These are phyloP conservation scores for Sporothrix brasiliensis DNA, from an alignment of 2,329 filamentous ascomycete genomes.

Conservation along the genomic window DNA sequence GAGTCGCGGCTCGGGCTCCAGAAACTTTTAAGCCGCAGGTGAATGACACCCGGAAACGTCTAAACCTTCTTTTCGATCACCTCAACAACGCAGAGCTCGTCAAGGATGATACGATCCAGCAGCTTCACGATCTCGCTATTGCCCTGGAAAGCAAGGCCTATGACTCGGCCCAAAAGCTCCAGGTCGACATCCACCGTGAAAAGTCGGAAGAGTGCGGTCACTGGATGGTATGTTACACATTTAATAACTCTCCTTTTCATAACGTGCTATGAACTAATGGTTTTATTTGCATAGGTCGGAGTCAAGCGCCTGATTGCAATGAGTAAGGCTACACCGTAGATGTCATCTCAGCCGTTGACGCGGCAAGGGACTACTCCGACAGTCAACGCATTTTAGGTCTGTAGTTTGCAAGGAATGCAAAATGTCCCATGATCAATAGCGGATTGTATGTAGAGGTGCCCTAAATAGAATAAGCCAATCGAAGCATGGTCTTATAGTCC, in stretches of 20 bases:
- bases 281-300: conserved; percentile 23
- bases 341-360: background rate
- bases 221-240: conserved; percentile 72
- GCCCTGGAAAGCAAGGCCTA: conserved; percentile 72
- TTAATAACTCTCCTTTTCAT: background rate
- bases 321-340: conserved; percentile 64
- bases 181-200: conserved; percentile 74
- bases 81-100: conserved; percentile 93
- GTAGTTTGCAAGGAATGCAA: background rate
- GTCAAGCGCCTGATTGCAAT: conserved; percentile 60
- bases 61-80: conserved; percentile 94
- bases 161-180: conserved; percentile 65
- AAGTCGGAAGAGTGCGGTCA: conserved; percentile 80
- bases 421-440: background rate
- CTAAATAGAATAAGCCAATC: background rate
- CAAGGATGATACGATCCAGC: conserved; percentile 73
- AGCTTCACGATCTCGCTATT: conserved; percentile 65
- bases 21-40: conserved; percentile 86
- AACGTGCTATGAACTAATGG: background rate
- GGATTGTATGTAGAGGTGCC: background rate
- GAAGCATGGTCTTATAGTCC: background rate
- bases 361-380: background rate
- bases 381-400: background rate
- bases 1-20: conserved; percentile 83
- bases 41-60: conserved; percentile 88